These are phyloP conservation scores for Naumovozyma dairenensis DNA, from an alignment of 805 yeast species.

Conservation along the genomic window DNA sequence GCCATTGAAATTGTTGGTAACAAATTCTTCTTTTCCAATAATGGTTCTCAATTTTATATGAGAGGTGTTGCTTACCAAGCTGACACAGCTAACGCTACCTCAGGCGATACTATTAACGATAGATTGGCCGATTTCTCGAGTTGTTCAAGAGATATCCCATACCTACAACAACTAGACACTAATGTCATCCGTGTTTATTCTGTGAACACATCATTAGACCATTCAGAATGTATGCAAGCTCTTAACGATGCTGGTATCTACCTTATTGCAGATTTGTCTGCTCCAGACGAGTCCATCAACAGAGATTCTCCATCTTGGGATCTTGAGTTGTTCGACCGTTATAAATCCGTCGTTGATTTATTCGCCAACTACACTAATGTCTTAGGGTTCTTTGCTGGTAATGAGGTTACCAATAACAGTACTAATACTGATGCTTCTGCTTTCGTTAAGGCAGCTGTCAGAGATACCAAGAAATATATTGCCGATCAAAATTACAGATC, in stretches of 20 bases:
- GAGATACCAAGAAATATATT: slow-evolving; percentile 68
- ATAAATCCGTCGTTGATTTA: slow-evolving; percentile 57
- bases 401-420: slow-evolving; percentile 64
- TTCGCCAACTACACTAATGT: slow-evolving; percentile 63
- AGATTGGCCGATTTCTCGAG: slow-evolving; percentile 55
- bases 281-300: slow-evolving; percentile 54
- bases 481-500: slow-evolving; percentile 48
- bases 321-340: slow-evolving; percentile 52
- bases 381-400: slow-evolving; percentile 79
- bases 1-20: slow-evolving; percentile 66
- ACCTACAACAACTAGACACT: slow-evolving; percentile 49
- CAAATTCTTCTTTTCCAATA: slow-evolving; percentile 66
- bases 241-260: slow-evolving; percentile 69
- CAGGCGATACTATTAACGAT: slow-evolving; percentile 44
- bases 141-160: slow-evolving; percentile 69
- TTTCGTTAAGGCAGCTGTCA: slow-evolving; percentile 72
- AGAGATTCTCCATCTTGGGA: slow-evolving; percentile 58
- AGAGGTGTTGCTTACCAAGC: slow-evolving; percentile 77
- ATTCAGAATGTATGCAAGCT: slow-evolving; percentile 55
- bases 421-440: slow-evolving; percentile 68
- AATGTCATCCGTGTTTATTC: slow-evolving; percentile 74
- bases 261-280: slow-evolving; percentile 68
- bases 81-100: slow-evolving; percentile 43
- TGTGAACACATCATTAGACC: slow-evolving; percentile 52
- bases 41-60: slow-evolving; percentile 70